Conservation (phyloP, 106 monocot species). For the Apostasia ramifera region DNA sequence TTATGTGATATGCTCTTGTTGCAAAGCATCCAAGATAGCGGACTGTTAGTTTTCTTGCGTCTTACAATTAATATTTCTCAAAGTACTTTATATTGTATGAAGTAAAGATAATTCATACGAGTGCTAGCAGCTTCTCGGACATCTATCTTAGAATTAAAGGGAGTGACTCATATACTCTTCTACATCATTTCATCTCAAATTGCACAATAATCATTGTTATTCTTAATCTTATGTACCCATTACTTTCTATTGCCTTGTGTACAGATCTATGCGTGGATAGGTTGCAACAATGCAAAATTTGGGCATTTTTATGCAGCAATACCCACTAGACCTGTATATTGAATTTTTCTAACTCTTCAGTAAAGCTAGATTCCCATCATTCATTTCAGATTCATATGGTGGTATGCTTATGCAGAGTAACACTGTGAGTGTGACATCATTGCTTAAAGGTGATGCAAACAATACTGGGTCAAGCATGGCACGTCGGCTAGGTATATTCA, state of each 20-base stretch:
- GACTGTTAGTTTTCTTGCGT: no score
- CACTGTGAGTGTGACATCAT: constrained; percentile 13
- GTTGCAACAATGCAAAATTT: constrained; percentile 23
- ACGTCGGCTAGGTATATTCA: constrained; percentile 14
- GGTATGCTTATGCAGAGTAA: constrained; percentile 13
- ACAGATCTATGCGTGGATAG: constrained; percentile 27
- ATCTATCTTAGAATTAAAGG: no score
- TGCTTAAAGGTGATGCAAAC: constrained; percentile 18
- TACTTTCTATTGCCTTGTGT: not conserved
- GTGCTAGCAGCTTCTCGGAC: no score
- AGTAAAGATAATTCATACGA: no score
- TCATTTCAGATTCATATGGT: not conserved
- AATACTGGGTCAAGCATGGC: constrained; percentile 21
- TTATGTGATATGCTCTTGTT: no score
- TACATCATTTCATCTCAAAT: no score
- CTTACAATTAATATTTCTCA: no score
- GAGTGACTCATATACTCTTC: no score
- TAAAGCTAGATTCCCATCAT: not conserved
- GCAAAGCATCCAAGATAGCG: no score
- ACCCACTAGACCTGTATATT: constrained; percentile 12
- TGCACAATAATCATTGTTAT: no score
- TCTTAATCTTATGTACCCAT: no score
- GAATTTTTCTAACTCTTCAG: constrained; percentile 5
- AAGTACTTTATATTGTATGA: no score
- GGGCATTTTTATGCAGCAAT: constrained; percentile 25